A percentile compares a stretch with the other conserved stretches of the same genome.
These are phyloP conservation scores for Boletus sp. DNA, from an alignment of 768 basidiomycete species.

Conservation along the genomic window DNA sequence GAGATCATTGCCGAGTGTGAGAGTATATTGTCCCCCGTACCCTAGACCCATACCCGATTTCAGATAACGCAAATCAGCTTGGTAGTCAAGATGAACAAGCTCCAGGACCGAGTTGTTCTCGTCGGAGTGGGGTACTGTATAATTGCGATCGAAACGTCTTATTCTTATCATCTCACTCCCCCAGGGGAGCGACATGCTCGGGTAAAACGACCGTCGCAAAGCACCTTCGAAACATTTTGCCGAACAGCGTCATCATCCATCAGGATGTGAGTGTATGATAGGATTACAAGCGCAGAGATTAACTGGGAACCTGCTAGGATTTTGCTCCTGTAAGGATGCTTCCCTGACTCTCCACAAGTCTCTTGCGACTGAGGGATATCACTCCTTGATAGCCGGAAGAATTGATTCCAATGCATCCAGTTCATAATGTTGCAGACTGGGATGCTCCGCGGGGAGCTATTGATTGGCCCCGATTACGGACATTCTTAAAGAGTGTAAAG, in stretches of 20 bases:
- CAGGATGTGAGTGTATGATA: constrained; percentile 69
- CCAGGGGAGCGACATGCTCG: constrained; percentile 87
- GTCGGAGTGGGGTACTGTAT: constrained; percentile 54
- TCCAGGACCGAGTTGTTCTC: constrained; percentile 32
- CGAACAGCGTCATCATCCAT: constrained; percentile 81
- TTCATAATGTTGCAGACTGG: constrained; percentile 89
- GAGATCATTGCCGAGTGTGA: constrained; percentile 1
- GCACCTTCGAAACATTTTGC: constrained; percentile 71
- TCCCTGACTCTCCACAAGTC: not conserved
- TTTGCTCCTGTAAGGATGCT: constrained; percentile 75
- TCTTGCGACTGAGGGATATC: constrained; percentile 2
- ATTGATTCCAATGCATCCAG: constrained; percentile 50
- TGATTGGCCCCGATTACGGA: constrained; percentile 72
- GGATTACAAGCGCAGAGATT: not conserved
- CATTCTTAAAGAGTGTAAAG: constrained; percentile 63
- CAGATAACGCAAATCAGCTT: not conserved
- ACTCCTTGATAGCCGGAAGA: constrained; percentile 25
- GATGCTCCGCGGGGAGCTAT: constrained; percentile 87
- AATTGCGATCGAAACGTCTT: not conserved
- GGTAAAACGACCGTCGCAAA: constrained; percentile 97
- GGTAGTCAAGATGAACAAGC: constrained; percentile 16
- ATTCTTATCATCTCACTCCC: not conserved
- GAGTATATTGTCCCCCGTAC: not conserved
- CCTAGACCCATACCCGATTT: not conserved
- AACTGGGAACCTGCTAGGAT: constrained; percentile 49